These are phyloP conservation scores for Amphicarpaea edgeworthii DNA, from an alignment of 306 rosid genomes.

Conservation along the genomic window DNA sequence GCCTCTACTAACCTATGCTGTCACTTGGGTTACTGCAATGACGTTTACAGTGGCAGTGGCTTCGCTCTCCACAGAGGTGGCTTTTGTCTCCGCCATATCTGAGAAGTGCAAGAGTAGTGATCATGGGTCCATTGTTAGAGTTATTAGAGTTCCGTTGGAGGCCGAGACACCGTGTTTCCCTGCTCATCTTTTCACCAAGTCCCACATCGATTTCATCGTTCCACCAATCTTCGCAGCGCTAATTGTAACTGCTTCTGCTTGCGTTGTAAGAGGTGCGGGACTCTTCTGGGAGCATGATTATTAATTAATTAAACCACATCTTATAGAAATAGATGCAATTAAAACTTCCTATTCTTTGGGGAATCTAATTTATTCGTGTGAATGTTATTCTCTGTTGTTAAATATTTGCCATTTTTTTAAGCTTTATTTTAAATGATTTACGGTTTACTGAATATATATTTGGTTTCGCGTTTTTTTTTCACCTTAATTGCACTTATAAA, in stretches of 20 bases:
- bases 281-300: conserved; percentile 62
- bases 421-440: background rate
- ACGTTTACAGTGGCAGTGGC: conserved; percentile 72
- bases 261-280: conserved; percentile 60
- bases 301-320: no score
- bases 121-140: conserved; percentile 47
- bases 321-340: background rate
- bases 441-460: background rate
- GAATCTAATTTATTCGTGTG: background rate
- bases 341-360: background rate
- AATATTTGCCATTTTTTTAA: background rate
- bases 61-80: conserved; percentile 72
- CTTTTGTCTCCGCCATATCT: conserved; percentile 70
- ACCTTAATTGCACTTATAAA: no score
- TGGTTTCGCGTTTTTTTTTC: no score
- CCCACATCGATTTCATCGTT: conserved; percentile 61
- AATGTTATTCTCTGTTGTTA: background rate
- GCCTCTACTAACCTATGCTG: conserved; percentile 62
- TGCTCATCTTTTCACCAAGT: conserved; percentile 55
- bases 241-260: conserved; percentile 71
- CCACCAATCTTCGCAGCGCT: conserved; percentile 77
- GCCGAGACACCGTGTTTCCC: conserved; percentile 71
- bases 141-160: conserved; percentile 71
- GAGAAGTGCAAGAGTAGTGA: conserved; percentile 47
- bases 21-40: conserved; percentile 64